Conservation (phyloP, 139 green algal species). For the Coelastrella sp. region DNA sequence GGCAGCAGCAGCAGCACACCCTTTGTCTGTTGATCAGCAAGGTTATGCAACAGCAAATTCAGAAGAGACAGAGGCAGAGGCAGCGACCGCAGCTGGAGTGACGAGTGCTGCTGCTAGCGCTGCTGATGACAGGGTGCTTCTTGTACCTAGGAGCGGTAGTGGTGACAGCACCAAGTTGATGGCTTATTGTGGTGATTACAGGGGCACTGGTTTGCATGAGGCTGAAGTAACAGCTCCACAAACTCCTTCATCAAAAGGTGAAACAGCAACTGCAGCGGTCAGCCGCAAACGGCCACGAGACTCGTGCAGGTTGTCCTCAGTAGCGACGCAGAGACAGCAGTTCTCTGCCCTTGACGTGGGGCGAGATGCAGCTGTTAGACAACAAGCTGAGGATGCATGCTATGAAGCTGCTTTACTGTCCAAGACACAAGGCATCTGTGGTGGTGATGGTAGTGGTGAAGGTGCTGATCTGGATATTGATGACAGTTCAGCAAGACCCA, state of each 20-base stretch:
- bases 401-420: background rate
- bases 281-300: no score
- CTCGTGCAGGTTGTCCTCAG: no score
- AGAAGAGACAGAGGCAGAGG: background rate
- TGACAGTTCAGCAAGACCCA: background rate
- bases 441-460: no score
- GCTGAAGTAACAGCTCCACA: background rate
- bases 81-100: background rate
- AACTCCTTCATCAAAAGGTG: background rate
- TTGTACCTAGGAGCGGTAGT: background rate
- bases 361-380: background rate
- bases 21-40: no score
- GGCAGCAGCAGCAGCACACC: background rate
- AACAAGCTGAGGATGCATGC: constrained; percentile 21
- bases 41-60: no score
- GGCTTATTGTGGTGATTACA: constrained; percentile 17
- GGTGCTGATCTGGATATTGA: background rate
- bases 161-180: background rate
- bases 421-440: background rate
- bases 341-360: background rate
- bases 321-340: no score
- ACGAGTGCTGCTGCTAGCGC: background rate
- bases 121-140: background rate
- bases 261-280: background rate
- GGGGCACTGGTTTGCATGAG: no score